phyloP scores from a whole-genome alignment of 2,329 filamentous ascomycete species.

The Trichothecium roseum region DNA sequence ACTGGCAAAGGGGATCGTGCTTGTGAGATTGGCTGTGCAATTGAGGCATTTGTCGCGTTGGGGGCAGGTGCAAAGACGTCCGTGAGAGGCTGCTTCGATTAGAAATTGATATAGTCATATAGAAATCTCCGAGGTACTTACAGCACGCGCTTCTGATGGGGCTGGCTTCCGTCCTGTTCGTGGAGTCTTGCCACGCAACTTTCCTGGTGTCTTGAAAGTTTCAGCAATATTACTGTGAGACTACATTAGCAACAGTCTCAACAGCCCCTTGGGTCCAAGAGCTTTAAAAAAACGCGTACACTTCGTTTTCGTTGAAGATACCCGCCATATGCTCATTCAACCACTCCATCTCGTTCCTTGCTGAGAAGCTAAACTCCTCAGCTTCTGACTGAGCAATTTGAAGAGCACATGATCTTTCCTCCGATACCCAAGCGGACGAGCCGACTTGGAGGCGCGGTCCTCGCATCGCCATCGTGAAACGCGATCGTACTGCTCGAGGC shows the following conservation, averaged over 20 bases:
- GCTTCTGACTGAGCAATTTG: slow-evolving; percentile 71
- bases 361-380: slow-evolving; percentile 88
- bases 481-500: too few relatives aligned
- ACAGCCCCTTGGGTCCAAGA: slow-evolving; percentile 1
- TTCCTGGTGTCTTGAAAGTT: slow-evolving; percentile 90
- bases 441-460: slow-evolving; percentile 60
- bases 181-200: slow-evolving; percentile 72
- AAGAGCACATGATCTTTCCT: slow-evolving; percentile 70
- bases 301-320: slow-evolving; percentile 76
- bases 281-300: slow-evolving; percentile 41
- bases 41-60: slow-evolving; percentile 42
- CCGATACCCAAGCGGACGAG: slow-evolving; percentile 73
- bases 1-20: slow-evolving; percentile 47
- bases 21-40: slow-evolving; percentile 37
- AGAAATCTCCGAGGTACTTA: slow-evolving; percentile 31
- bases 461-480: slow-evolving; percentile 32
- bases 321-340: slow-evolving; percentile 97
- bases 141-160: slow-evolving; percentile 48
- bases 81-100: slow-evolving; percentile 42
- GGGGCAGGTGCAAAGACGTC: slow-evolving; percentile 47
- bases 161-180: slow-evolving; percentile 56
- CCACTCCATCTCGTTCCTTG: slow-evolving; percentile 93
- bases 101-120: slow-evolving; percentile 8
- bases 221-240: slow-evolving; percentile 70
- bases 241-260: slow-evolving; percentile 15